Conservation (phyloP, 2,329 filamentous ascomycete species). For the Neodidymelliopsis sp. region DNA sequence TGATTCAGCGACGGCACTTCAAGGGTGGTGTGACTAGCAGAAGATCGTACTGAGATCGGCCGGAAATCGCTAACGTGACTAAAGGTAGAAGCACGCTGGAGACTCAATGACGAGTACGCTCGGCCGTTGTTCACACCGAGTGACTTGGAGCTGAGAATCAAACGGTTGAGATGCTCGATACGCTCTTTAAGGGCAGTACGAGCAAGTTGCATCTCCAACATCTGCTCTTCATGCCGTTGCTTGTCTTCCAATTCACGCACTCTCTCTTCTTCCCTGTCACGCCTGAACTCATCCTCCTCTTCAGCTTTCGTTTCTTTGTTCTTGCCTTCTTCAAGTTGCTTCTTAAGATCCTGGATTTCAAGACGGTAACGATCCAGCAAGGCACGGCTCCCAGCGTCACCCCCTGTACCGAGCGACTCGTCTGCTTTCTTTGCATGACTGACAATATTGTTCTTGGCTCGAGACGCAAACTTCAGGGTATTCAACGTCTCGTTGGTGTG, state of each 20-base stretch:
- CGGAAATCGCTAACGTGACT: conserved; percentile 48
- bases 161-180: conserved; percentile 93
- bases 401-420: conserved; percentile 80
- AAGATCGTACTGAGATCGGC: conserved; percentile 60
- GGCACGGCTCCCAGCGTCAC: conserved; percentile 83
- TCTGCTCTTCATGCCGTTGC: conserved; percentile 91
- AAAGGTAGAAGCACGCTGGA: conserved; percentile 49
- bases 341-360: conserved; percentile 84
- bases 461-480: conserved; percentile 93
- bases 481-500: conserved; percentile 91
- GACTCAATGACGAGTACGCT: conserved; percentile 52
- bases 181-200: conserved; percentile 95
- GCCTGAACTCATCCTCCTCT: conserved; percentile 59
- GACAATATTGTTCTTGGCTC: conserved; percentile 97
- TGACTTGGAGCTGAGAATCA: conserved; percentile 95
- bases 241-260: conserved; percentile 76
- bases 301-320: conserved; percentile 65
- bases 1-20: conserved; percentile 47
- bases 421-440: conserved; percentile 96
- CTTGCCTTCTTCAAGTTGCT: conserved; percentile 79
- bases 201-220: conserved; percentile 97
- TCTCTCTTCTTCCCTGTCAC: conserved; percentile 73
- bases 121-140: conserved; percentile 79
- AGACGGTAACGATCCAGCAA: conserved; percentile 91
- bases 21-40: conserved; percentile 50